Conservation (phyloP, 805 yeast genomes). For the Pichia deserticola region DNA sequence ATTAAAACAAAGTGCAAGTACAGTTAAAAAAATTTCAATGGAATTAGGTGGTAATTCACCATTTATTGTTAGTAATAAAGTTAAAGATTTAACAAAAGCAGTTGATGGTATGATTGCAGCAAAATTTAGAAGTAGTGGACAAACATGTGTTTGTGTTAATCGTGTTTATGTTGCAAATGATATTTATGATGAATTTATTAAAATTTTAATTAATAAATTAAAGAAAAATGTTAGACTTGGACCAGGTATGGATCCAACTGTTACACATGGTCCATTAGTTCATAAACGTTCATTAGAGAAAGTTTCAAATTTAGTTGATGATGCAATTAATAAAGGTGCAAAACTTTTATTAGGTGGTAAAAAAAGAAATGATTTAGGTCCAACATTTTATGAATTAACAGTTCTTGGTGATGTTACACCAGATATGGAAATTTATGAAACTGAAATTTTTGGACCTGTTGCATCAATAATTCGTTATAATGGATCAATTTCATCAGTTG, state of each 20-base stretch:
- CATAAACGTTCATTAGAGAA: slow-evolving; percentile 50
- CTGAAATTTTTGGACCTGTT: slow-evolving; percentile 77
- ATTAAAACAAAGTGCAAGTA: slow-evolving; percentile 49
- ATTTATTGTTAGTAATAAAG: slow-evolving; percentile 65
- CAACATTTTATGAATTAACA: slow-evolving; percentile 58
- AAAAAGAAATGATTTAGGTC: slow-evolving; percentile 51
- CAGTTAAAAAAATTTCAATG: slow-evolving; percentile 61
- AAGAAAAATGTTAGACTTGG: slow-evolving; percentile 45
- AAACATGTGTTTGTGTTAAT: slow-evolving; percentile 75
- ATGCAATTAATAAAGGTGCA: slow-evolving; percentile 60
- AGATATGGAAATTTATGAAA: slow-evolving; percentile 48
- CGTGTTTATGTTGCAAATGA: slow-evolving; percentile 55
- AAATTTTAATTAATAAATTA: slow-evolving; percentile 38
- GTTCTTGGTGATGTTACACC: slow-evolving; percentile 48
- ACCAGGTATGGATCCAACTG: slow-evolving; percentile 47
- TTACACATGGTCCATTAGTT: slow-evolving; percentile 71
- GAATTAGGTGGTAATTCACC: slow-evolving; percentile 84
- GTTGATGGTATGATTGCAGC: slow-evolving; percentile 52
- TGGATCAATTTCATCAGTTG: slow-evolving; percentile 45
- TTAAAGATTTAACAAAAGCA: slow-evolving; percentile 51
- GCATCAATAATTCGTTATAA: slow-evolving; percentile 56
- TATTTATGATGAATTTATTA: slow-evolving; percentile 52
- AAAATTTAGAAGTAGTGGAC: slow-evolving; percentile 71
- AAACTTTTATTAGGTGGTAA: slow-evolving; percentile 52
- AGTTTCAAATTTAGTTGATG: slow-evolving; percentile 51